Percentiles rank a stretch among this genome's conserved stretches.
Conservation (phyloP, 2,329 filamentous ascomycete genomes). For the Penicillium sumatraense region DNA sequence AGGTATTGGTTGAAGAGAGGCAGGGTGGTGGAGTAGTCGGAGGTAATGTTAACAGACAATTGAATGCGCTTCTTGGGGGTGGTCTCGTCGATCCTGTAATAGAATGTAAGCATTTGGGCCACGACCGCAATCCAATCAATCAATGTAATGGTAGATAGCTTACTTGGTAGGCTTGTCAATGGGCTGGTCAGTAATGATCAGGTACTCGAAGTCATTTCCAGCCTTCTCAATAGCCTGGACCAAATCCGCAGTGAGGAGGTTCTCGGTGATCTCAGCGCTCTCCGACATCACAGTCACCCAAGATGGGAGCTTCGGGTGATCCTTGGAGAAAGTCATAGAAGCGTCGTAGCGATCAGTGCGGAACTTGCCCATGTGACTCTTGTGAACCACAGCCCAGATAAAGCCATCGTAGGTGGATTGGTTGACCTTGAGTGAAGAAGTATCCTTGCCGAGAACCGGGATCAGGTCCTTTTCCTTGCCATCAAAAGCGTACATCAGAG, state of each 20-base stretch:
- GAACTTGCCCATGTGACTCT: constrained; percentile 86
- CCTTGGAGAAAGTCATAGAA: constrained; percentile 90
- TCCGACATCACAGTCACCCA: constrained; percentile 97
- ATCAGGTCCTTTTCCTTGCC: constrained; percentile 83
- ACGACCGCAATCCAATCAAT: no score
- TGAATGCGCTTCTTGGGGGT: constrained; percentile 83
- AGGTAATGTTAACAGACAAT: constrained; percentile 69
- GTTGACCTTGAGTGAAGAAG: constrained; percentile 56
- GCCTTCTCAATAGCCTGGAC: constrained; percentile 77
- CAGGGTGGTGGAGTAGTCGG: constrained; percentile 67
- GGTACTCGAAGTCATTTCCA: constrained; percentile 80
- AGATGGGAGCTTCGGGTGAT: constrained; percentile 82
- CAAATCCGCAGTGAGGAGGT: constrained; percentile 84
- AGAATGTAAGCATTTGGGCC: no score
- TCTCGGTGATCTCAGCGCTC: constrained; percentile 90
- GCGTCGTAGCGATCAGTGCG: constrained; percentile 94
- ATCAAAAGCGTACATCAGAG: constrained; percentile 84
- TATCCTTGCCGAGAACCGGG: constrained; percentile 65
- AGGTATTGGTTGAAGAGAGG: constrained; percentile 82
- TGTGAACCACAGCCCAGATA: constrained; percentile 94
- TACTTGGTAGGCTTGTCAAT: constrained; percentile 83
- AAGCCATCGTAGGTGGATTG: constrained; percentile 81
- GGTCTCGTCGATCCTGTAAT: constrained; percentile 79
- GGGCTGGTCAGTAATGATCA: constrained; percentile 90
- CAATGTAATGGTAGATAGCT: constrained; percentile 43